These are phyloP conservation scores for Aeminium ludgeri DNA, from an alignment of 495 filamentous ascomycete genomes.

Conservation along the genomic window DNA sequence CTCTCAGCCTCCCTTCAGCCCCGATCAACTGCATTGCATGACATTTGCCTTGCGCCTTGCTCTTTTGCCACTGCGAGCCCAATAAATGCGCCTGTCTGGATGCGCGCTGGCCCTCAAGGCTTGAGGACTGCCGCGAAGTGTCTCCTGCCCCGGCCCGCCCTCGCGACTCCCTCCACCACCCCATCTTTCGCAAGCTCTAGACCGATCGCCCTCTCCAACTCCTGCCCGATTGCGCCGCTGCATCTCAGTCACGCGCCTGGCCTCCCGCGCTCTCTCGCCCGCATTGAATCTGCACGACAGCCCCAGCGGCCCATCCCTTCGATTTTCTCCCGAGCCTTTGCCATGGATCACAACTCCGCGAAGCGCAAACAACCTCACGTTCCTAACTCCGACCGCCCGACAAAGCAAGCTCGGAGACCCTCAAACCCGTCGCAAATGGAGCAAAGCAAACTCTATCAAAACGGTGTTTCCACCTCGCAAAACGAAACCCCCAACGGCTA, in stretches of 20 bases:
- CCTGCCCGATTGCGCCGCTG: background rate
- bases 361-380: conserved; percentile 43
- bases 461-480: conserved; percentile 4
- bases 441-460: conserved; percentile 3
- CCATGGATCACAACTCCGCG: conserved; percentile 31
- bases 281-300: background rate
- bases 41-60: background rate
- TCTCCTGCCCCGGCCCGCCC: background rate
- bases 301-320: no score
- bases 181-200: background rate
- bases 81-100: conserved; percentile 2
- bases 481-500: conserved; percentile 16
- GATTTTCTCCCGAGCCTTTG: background rate
- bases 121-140: conserved; percentile 1
- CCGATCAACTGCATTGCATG: no score
- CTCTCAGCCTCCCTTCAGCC: no score
- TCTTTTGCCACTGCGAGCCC: no score
- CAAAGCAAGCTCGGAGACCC: conserved; percentile 8
- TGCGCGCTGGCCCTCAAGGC: conserved; percentile 5
- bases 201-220: background rate
- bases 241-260: background rate
- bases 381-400: conserved; percentile 23
- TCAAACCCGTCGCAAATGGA: conserved; percentile 21
- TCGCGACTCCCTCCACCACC: background rate
- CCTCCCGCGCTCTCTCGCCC: background rate